Evolutionary conservation across 352 stramenopile species (phyloP).

Genomic region (Hyaloperonospora brassicae): DNA sequence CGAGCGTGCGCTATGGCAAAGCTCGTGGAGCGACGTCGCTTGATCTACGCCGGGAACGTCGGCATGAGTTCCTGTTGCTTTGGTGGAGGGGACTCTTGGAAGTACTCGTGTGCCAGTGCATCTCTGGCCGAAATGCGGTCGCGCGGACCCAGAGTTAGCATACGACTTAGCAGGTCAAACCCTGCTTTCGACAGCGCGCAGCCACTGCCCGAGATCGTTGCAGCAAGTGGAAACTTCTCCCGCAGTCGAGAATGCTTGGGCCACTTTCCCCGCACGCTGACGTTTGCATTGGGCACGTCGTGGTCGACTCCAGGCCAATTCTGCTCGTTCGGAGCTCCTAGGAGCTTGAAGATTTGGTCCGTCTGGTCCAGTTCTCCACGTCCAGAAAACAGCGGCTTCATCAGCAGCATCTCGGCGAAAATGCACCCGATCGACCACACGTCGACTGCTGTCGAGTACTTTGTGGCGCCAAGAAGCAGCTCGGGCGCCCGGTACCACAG

Average conservation of each 20-base stretch:
- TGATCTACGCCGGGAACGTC: conserved; percentile 42
- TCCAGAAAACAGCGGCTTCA: conserved; percentile 90
- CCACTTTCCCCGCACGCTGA: conserved; percentile 52
- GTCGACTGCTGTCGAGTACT: conserved; percentile 93
- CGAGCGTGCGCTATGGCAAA: too few species aligned
- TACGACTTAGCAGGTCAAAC: conserved; percentile 54
- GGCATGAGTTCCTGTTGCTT: conserved; percentile 75
- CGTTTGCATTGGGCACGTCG: conserved; percentile 51
- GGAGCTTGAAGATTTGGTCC: conserved; percentile 92
- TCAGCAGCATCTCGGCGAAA: conserved; percentile 92
- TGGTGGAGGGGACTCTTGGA: conserved; percentile 54
- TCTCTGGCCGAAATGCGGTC: conserved; percentile 73
- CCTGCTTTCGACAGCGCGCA: conserved; percentile 67
- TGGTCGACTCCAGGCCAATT: conserved; percentile 82
- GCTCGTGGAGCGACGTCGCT: background rate
- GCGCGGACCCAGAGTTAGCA: conserved; percentile 65
- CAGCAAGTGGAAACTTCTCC: conserved; percentile 69
- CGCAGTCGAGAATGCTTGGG: conserved; percentile 56
- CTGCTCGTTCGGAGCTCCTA: conserved; percentile 85
- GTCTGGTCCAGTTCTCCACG: conserved; percentile 94
- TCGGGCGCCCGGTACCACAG: conserved; percentile 94
- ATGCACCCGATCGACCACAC: conserved; percentile 96
- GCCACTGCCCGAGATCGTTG: conserved; percentile 43
- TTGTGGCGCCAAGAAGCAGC: conserved; percentile 86
- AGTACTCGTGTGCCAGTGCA: conserved; percentile 76